A percentile compares a stretch with the other conserved stretches of the same genome.
These are phyloP conservation scores for Hericium alpestre DNA, from an alignment of 768 basidiomycete genomes.

Conservation along the genomic window DNA sequence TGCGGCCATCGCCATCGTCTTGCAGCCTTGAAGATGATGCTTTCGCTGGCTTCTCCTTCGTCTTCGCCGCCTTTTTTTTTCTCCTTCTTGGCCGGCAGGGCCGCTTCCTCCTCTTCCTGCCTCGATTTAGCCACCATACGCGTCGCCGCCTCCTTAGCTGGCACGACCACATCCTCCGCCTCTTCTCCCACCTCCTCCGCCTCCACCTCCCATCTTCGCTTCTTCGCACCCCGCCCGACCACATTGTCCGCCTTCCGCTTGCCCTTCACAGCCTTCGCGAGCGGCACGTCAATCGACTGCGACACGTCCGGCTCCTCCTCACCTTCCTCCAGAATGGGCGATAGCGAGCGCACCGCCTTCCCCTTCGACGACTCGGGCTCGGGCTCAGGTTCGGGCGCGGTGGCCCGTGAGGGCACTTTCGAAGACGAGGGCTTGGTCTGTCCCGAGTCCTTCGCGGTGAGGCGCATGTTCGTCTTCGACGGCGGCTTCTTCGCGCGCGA, in stretches of 20 bases:
- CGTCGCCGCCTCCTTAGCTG: too few species aligned
- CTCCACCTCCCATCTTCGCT: neutral
- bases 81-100: conserved; percentile 33
- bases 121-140: too few species aligned
- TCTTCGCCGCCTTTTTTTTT: conserved; percentile 4
- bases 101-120: conserved; percentile 26
- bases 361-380: neutral
- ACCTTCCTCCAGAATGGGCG: neutral
- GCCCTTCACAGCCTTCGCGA: neutral
- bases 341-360: neutral
- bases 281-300: neutral
- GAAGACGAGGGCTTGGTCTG: too few species aligned
- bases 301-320: neutral
- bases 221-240: neutral
- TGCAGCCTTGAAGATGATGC: neutral
- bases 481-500: too few species aligned
- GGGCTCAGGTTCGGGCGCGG: neutral
- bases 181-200: too few species aligned
- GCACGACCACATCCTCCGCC: too few species aligned
- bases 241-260: neutral
- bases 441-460: too few species aligned
- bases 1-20: neutral
- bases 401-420: neutral
- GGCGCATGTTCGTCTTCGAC: too few species aligned
- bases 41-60: neutral